Evolutionary conservation across 1,284 basidiomycete genomes (phyloP), one percentile per base, ranked within the genome.

Genomic region (Ustilago nuda): DNA sequence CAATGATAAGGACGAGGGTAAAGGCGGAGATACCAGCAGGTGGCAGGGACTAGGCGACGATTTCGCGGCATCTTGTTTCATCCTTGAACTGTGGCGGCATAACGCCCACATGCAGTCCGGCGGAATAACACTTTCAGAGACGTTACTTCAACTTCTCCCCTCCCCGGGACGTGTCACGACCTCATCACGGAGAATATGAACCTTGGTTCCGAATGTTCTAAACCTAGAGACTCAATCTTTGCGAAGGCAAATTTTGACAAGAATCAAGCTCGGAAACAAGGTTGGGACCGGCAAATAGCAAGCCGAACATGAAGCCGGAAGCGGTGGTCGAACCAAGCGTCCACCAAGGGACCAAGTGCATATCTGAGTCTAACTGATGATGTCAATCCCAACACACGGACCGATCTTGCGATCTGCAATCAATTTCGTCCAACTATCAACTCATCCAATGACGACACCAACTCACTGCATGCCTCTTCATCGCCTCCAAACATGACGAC

Each of bases 291-390:
- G 48, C 23, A 13, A 27, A 12, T 13, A 50, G 30, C 12, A 7
- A 13, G 48, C 48, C 48, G 48, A 13, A 30, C 27, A 50, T 50
- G 48, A 50, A 50, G 48, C 48, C 48, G 48, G 8, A 48, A 48
- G 11, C 45, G 45, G n/a, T 13, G 6, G 48, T 32, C 27, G 48
- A 32, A 30, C n/a, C 27, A 50, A 30, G 27, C 19, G 48, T 50
- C 48, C 48, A 27, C 30, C 23, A 13, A 12, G 5, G 11, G 30
- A 30, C 27, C 23, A 27, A 50, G 48, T 11, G 37, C 27, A 30
- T 8, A 50, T 3, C n/a, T 23, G 27, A 30, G 23, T 19, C 4
- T 50, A 27, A 39, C 9, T n/a, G 37, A 39, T 39, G 23, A 27
- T 27, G 23, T 3, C 23, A 27, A 27, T 27, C 23, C 23, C 23